These are phyloP conservation scores for Podila epicladia DNA, from an alignment of 192 early-diverging fungal species.

Conservation along the genomic window DNA sequence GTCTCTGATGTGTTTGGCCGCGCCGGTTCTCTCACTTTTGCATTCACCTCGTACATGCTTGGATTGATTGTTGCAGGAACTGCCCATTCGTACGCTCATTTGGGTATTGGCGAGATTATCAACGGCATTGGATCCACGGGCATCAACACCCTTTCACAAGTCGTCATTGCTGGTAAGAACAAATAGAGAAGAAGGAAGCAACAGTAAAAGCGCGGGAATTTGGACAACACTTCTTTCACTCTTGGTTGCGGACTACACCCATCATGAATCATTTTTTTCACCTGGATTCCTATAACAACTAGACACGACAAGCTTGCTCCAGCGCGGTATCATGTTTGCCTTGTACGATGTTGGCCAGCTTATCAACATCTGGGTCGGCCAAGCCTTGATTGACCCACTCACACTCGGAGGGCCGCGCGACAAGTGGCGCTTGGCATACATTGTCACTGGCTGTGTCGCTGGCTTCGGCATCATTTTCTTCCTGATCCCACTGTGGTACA, in stretches of 20 bases:
- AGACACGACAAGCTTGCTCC: slow-evolving; percentile 1
- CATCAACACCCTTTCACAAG: not conserved
- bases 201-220: too few relatives aligned
- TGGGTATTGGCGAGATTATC: not conserved
- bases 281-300: not conserved
- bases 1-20: slow-evolving; percentile 6
- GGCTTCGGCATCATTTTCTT: not conserved
- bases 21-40: not conserved
- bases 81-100: not conserved
- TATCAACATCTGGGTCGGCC: slow-evolving; percentile 1
- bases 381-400: slow-evolving; percentile 1
- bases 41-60: not conserved
- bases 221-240: too few relatives aligned
- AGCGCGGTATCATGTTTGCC: slow-evolving; percentile 3
- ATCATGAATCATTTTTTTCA: too few relatives aligned
- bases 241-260: not conserved
- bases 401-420: not conserved
- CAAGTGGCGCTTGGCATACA: not conserved
- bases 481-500: not conserved
- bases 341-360: not conserved
- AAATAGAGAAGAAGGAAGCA: not conserved
- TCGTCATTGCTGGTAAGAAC: not conserved
- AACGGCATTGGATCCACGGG: not conserved
- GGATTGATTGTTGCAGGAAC: not conserved
- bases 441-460: not conserved